Evolutionary conservation across 2,329 filamentous ascomycete species (phyloP), one percentile per base, ranked within the genome.

Genomic region (Helminthosporium solani): DNA sequence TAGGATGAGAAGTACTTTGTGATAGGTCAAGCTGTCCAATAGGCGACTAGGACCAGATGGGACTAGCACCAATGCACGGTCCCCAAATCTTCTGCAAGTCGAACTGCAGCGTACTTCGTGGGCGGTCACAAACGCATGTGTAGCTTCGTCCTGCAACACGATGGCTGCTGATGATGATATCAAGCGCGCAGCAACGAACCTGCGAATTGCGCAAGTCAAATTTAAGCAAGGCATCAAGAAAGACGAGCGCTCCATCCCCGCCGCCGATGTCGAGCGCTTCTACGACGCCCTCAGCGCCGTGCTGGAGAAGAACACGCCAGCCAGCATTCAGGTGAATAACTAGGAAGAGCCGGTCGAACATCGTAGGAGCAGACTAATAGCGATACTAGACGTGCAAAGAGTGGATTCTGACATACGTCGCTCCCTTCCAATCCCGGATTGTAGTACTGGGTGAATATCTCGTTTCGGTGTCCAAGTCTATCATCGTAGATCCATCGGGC

Each of bases 371-470:
- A 62, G 53, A 61, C 63, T 68, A 66, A 67, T 68, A 52, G 40
- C 60, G 42, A 33, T 47, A 47, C 34, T 66, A 95, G 90, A 87
- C 83, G 78, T 91, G 88, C 80, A 95, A 91, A 80, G 78, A 81
- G 73, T 95, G 89, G 89, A 85, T 92, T 62, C 73, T 90, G 65
- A 79, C 80, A 60, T 82, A 90, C 74, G 76, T 92, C 65, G 77
- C 82, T 59, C 78, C 79, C 47, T 94, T 89, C 49, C 69, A 80
- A 46, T 75, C 79, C 56, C 84, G 90, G 59, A 79, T 83, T 54
- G 73, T 76, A 47, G 81, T 85, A 33, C 74, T 95, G 56, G 87
- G 82, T 57, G 91, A 89, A 71, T 95, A 89, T 70, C 74, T 95
- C 52, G 78, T 80, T 50, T 82, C 85, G 38, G 73, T 92, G 48